phyloP scores from a whole-genome alignment of 1,284 basidiomycete genomes.

The Ceratobasidium sp. region DNA sequence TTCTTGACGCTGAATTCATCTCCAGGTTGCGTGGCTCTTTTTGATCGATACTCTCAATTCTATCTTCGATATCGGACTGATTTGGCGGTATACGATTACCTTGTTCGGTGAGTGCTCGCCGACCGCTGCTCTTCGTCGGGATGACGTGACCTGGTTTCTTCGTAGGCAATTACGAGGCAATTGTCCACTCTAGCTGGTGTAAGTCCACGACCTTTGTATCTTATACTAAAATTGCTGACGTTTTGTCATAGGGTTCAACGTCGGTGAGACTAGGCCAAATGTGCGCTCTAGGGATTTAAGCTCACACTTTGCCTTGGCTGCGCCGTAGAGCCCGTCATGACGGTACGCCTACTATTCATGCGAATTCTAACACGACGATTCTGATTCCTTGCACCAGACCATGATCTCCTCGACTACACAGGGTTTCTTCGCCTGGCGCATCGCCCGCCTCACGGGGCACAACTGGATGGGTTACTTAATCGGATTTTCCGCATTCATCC shows the following conservation, averaged over 20 bases:
- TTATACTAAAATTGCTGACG: background rate
- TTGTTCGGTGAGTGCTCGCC: conserved; percentile 23
- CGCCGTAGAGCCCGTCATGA: conserved; percentile 39
- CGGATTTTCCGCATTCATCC: conserved; percentile 43
- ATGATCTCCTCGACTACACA: conserved; percentile 46
- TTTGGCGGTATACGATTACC: conserved; percentile 43
- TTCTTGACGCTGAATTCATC: background rate
- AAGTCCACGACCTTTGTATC: background rate
- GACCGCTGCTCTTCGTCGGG: no score
- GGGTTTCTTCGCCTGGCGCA: conserved; percentile 46
- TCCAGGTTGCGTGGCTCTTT: conserved; percentile 34
- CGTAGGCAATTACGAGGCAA: conserved; percentile 18
- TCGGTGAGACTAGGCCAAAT: conserved; percentile 10
- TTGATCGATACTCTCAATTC: conserved; percentile 37
- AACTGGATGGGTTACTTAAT: conserved; percentile 39
- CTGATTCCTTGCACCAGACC: background rate
- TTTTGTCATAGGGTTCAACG: conserved; percentile 27
- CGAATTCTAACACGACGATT: background rate
- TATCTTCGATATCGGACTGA: conserved; percentile 31
- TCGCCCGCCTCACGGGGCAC: conserved; percentile 36
- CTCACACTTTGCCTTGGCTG: background rate
- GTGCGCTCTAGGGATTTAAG: background rate
- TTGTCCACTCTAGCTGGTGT: conserved; percentile 33
- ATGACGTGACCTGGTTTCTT: background rate
- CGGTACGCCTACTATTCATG: background rate